These are phyloP conservation scores for Cucurbita argyrosperma DNA, from an alignment of 306 rosid genomes.

Conservation along the genomic window DNA sequence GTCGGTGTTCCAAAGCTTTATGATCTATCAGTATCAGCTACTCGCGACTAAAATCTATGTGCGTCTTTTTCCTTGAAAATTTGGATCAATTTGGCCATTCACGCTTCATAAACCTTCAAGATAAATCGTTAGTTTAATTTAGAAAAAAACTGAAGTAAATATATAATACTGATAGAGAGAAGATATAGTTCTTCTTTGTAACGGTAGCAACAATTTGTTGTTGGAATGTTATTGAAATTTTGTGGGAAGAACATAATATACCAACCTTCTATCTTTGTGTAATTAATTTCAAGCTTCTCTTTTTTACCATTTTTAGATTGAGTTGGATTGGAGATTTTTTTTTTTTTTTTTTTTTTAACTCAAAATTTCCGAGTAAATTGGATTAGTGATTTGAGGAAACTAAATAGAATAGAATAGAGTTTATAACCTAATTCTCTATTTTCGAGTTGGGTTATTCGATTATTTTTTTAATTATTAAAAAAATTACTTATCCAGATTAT, in stretches of 20 bases:
- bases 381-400: no score
- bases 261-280: not conserved
- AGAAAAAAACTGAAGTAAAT: not conserved
- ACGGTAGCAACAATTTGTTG: not conserved
- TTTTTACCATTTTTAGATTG: no score
- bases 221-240: not conserved
- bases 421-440: no score
- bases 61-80: not conserved
- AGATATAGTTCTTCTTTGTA: not conserved
- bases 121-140: not conserved
- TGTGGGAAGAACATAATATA: not conserved
- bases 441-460: no score
- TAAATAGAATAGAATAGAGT: no score
- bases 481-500: no score
- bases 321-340: no score
- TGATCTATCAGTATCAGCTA: not conserved
- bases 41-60: not conserved
- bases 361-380: no score
- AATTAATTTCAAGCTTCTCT: no score
- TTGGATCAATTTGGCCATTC: not conserved
- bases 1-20: not conserved
- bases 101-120: not conserved
- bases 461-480: no score
- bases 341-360: no score
- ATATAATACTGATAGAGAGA: not conserved